Evolutionary conservation across 2,329 filamentous ascomycete genomes (phyloP).

Genomic region (Botryotinia convoluta): DNA sequence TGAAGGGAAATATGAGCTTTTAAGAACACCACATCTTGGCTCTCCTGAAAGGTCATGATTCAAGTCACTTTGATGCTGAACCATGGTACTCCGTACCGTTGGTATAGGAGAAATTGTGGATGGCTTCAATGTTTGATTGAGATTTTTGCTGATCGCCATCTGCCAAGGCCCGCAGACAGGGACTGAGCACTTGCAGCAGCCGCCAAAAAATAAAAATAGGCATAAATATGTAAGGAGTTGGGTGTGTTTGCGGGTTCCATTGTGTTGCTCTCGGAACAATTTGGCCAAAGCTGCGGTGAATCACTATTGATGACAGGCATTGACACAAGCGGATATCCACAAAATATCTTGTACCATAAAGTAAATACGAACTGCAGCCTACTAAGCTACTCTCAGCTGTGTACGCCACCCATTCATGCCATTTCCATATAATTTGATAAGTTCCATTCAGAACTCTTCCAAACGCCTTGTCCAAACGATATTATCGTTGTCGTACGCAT

Average conservation of each 20-base stretch:
- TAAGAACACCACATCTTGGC: neutral
- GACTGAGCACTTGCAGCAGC: neutral
- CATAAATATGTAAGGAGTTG: neutral
- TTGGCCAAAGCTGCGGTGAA: neutral
- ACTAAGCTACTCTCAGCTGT: conserved; percentile 4
- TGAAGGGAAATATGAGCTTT: neutral
- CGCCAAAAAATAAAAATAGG: neutral
- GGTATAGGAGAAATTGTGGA: conserved; percentile 11
- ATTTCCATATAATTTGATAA: conserved; percentile 7
- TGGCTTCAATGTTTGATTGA: neutral
- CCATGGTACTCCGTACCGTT: neutral
- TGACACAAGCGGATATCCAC: conserved; percentile 1
- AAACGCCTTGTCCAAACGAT: neutral
- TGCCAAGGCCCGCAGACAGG: neutral
- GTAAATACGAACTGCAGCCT: neutral
- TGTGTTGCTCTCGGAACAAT: neutral
- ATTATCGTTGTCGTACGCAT: neutral
- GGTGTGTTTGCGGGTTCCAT: neutral
- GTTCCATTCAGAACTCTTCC: neutral
- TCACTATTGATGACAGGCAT: neutral
- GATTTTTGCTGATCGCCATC: neutral
- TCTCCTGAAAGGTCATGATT: neutral
- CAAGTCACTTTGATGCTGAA: neutral
- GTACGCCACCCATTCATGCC: conserved; percentile 7
- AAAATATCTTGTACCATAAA: neutral